Base-by-base conservation (phyloP, 2,329 filamentous ascomycete genomes). In the Phyllosticta capitalensis region DNA sequence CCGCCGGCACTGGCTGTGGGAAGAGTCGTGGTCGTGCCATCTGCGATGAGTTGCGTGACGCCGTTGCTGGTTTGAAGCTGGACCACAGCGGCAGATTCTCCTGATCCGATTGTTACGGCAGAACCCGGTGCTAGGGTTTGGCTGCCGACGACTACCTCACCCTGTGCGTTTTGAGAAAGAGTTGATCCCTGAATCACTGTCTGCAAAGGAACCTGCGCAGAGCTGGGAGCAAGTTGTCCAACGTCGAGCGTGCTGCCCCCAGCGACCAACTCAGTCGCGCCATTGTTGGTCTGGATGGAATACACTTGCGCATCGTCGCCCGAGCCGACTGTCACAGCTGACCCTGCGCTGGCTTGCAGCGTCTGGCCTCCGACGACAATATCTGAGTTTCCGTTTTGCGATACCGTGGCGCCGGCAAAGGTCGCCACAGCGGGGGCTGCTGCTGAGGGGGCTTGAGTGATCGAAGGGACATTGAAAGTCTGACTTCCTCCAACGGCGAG, bases 311-410 rank as follows among this genome's bases (percentile, higher is more conserved):
- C 24, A 3, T 26, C 24, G 24, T 26, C 7, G 24, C 56, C 56
- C 17, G 56, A 50, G 21, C 56, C 56, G 24, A 59, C 9, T n/a
- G 53, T 19, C 10, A 59, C 28, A 21, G 56, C 28, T 17, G 56
- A 59, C 22, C 38, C 56, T 9, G 33, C 19, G 24, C 24, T 26
- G 24, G 24, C 24, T 12, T 30, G 22, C 5, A 58, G 50, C 1
- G 50, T 58, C 17, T 58, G 56, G 2, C 49, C 52, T 17, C 33
- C 56, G 22, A 59, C n/a, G 33, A 59, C 24, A 19, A 58, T 38
- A 20, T 58, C 50, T 6, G 38, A 45, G 6, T 45, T 45, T n/a
- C 7, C 38, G 5, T 45, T 45, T 14, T 45, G 38, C 3, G 38
- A 45, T 19, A 24, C 26, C n/a, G 33, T 33, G n/a, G 26, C 49